Conservation (phyloP, 768 basidiomycete genomes). For the Aureoboletus auriporus region DNA sequence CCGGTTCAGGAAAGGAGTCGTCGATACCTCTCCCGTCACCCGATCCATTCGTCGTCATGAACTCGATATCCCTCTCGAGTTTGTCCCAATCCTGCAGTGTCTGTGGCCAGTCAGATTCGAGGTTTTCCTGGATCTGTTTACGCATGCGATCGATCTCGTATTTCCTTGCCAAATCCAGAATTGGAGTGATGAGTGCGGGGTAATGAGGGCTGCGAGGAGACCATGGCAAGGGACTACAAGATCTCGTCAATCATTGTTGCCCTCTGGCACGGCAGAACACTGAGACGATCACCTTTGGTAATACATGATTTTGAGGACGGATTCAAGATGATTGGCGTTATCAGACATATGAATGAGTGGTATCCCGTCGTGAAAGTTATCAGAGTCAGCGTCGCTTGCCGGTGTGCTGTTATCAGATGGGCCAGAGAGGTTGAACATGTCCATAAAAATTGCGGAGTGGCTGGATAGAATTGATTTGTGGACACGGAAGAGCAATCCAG, state of each 20-base stretch:
- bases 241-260: background rate
- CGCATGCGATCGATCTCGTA: conserved; percentile 8
- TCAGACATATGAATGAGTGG: conserved; percentile 8
- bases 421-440: conserved; percentile 4
- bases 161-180: conserved; percentile 9
- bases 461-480: conserved; percentile 12
- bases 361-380: background rate
- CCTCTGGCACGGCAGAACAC: background rate
- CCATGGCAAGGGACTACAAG: conserved; percentile 2
- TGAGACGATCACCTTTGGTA: conserved; percentile 6
- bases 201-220: conserved; percentile 2
- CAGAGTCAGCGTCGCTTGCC: background rate
- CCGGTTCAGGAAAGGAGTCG: conserved; percentile 18
- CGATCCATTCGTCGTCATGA: background rate
- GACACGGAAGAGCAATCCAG: conserved; percentile 8
- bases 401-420: background rate
- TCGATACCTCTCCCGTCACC: background rate
- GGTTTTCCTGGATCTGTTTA: conserved; percentile 1
- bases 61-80: background rate
- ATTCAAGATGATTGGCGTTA: conserved; percentile 6
- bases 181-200: background rate
- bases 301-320: conserved; percentile 7
- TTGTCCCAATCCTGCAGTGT: conserved; percentile 13
- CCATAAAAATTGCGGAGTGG: conserved; percentile 5
- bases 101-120: conserved; percentile 11